Evolutionary conservation across 1,139 yeast genomes (phyloP).

Genomic region (Geotrichum citri-aurantii): DNA sequence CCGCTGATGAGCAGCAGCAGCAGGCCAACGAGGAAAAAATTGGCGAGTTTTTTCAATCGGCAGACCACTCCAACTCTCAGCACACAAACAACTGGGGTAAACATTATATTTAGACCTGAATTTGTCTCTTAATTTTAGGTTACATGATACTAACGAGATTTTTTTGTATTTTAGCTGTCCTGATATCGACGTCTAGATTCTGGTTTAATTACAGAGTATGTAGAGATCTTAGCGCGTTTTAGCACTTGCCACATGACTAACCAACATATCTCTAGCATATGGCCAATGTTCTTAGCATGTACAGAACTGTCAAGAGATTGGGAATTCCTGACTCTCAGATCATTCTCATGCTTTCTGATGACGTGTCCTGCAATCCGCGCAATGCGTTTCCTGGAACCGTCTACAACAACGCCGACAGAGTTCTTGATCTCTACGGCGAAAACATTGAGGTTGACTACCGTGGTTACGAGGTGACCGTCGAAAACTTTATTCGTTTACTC

Average conservation of each 20-base stretch:
- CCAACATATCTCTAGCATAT: slow-evolving; percentile 52
- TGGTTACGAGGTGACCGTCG: slow-evolving; percentile 97
- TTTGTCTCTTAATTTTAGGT: not conserved
- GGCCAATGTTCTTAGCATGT: slow-evolving; percentile 93
- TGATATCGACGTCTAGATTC: slow-evolving; percentile 91
- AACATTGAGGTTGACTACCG: slow-evolving; percentile 93
- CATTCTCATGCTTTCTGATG: slow-evolving; percentile 92
- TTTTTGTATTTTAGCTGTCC: slow-evolving; percentile 49
- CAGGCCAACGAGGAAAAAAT: slow-evolving; percentile 7
- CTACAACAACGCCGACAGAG: slow-evolving; percentile 88
- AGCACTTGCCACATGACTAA: not conserved
- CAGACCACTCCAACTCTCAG: slow-evolving; percentile 9
- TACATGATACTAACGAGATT: too few species aligned
- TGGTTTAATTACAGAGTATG: slow-evolving; percentile 84
- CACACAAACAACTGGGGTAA: slow-evolving; percentile 31
- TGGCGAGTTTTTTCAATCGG: slow-evolving; percentile 1
- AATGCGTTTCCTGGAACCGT: slow-evolving; percentile 96
- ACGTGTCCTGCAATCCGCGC: slow-evolving; percentile 93
- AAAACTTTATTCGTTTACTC: slow-evolving; percentile 78
- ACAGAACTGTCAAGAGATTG: slow-evolving; percentile 87
- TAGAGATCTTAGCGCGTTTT: not conserved
- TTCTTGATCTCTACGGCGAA: slow-evolving; percentile 90
- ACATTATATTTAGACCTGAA: not conserved
- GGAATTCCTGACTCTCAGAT: slow-evolving; percentile 98
- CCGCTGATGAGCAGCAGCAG: not conserved